Evolutionary conservation across 768 basidiomycete species (phyloP), one percentile per base, ranked within the genome.

Genomic region (Mrakia gelida): DNA sequence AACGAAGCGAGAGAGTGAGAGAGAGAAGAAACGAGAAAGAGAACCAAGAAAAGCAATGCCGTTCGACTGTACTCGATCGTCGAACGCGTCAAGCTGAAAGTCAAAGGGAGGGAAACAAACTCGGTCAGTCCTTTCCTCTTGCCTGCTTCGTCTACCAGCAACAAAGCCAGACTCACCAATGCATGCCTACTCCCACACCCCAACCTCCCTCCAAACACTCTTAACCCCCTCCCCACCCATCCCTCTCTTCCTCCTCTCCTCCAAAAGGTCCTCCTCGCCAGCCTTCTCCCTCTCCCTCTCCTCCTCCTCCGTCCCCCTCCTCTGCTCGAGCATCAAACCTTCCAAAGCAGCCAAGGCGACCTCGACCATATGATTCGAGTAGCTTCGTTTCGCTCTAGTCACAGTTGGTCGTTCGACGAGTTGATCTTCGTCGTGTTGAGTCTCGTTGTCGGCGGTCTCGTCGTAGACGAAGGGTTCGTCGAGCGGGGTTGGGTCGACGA

Each of bases 121-220:
- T 15, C 45, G 21, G 49, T 52, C 49, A 21, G 49, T 52, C 15
- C 18, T 52, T 7, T 21, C 21, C 49, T 52, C 49, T 52, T 21
- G 3, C 49, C 49, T 21, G 1, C 18, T 52, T 7, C 49, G 2
- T 52, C 49, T 52, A 52, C 16, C 15, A 18, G 49, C 18, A 52
- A 15, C 16, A 52, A n/a, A n/a, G n/a, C n/a, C n/a, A n/a, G n/a
- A n/a, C n/a, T n/a, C n/a, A n/a, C n/a, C n/a, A n/a, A n/a, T n/a
- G n/a, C n/a, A n/a, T n/a, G 18, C 15, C 15, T 13, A 70, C 21
- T 70, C 34, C 21, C 67, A 70, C 18, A 70, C 23, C 21, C 38
- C 26, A 9, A 70, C 67, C 38, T 70, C 67, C 26, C 67, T 70
- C 67, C 67, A 70, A 38, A 70, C 67, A 13, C 67, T 70, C 67